Conservation (phyloP, 148 eudicot species). For the Spergularia bocconei region DNA sequence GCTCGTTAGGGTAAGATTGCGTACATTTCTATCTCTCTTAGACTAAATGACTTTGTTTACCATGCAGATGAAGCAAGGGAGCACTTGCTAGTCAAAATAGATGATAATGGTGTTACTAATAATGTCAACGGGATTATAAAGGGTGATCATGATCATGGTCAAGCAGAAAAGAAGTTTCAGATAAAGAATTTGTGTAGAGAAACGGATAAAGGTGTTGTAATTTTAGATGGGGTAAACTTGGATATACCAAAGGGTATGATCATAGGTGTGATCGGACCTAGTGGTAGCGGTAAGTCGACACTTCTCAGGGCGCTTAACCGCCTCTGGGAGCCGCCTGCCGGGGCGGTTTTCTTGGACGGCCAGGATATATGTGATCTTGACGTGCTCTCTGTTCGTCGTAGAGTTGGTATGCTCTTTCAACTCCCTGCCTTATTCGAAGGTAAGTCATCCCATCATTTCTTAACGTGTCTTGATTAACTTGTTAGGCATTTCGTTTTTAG, state of each 20-base stretch:
- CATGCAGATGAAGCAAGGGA: slow-evolving; percentile 11
- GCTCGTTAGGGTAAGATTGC: no score
- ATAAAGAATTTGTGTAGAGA: slow-evolving; percentile 20
- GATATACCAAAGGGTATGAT: slow-evolving; percentile 32
- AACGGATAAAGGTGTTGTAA: slow-evolving; percentile 24
- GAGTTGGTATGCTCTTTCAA: slow-evolving; percentile 38
- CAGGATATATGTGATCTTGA: slow-evolving; percentile 28
- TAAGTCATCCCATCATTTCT: not conserved
- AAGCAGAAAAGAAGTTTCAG: slow-evolving; percentile 15
- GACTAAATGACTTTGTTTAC: not conserved
- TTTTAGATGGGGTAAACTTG: slow-evolving; percentile 30
- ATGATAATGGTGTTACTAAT: not conserved
- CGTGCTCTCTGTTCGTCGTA: slow-evolving; percentile 34
- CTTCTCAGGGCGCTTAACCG: slow-evolving; percentile 31
- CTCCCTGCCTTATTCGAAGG: slow-evolving; percentile 37
- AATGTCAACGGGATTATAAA: not conserved
- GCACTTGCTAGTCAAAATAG: slow-evolving; percentile 17
- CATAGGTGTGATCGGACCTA: slow-evolving; percentile 35
- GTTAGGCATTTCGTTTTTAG: not conserved
- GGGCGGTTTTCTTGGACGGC: slow-evolving; percentile 30
- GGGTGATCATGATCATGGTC: not conserved
- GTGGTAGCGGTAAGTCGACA: slow-evolving; percentile 38
- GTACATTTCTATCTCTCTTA: no score
- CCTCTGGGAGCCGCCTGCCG: slow-evolving; percentile 35
- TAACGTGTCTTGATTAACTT: no score